Percentiles rank a stretch among this genome's conserved stretches.
Evolutionary conservation across 495 filamentous ascomycete species (phyloP).

Genomic region (Hypoxylon trugodes): DNA sequence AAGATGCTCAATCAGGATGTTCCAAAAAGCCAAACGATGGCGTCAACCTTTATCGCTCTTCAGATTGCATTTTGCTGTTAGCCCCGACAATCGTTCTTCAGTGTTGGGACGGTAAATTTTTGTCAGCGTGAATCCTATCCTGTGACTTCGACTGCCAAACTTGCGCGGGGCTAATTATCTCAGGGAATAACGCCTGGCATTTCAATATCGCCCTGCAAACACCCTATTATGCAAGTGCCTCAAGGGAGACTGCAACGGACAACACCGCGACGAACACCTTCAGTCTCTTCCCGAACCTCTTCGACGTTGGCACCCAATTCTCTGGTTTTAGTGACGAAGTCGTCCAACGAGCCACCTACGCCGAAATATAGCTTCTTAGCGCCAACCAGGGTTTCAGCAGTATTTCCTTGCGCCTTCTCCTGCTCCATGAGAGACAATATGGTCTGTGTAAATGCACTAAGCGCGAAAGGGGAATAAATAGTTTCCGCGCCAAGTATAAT

Average conservation of each 20-base stretch:
- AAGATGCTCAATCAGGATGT: too few relatives aligned
- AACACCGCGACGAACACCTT: slow-evolving; percentile 65
- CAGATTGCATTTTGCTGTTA: too few relatives aligned
- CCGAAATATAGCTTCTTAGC: slow-evolving; percentile 97
- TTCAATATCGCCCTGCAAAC: background rate
- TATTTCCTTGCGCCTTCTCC: slow-evolving; percentile 51
- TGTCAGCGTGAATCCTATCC: too few relatives aligned
- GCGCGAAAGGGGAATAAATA: slow-evolving; percentile 85
- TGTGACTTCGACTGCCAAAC: too few relatives aligned
- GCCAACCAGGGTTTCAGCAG: slow-evolving; percentile 76
- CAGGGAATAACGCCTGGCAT: background rate
- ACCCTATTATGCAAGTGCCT: background rate
- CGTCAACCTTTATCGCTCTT: too few relatives aligned
- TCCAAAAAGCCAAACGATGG: too few relatives aligned
- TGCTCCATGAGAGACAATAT: slow-evolving; percentile 69
- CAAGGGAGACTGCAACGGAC: slow-evolving; percentile 53
- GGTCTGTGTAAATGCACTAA: slow-evolving; percentile 76
- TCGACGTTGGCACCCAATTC: slow-evolving; percentile 63
- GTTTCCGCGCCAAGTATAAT: slow-evolving; percentile 90
- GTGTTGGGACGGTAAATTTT: too few relatives aligned
- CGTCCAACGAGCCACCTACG: slow-evolving; percentile 91
- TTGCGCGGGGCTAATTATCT: background rate
- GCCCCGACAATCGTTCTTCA: too few relatives aligned
- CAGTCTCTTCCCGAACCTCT: slow-evolving; percentile 68
- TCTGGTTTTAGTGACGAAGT: slow-evolving; percentile 74